These are phyloP conservation scores for Colletotrichum scovillei DNA, from an alignment of 2,329 filamentous ascomycete species.

Conservation along the genomic window DNA sequence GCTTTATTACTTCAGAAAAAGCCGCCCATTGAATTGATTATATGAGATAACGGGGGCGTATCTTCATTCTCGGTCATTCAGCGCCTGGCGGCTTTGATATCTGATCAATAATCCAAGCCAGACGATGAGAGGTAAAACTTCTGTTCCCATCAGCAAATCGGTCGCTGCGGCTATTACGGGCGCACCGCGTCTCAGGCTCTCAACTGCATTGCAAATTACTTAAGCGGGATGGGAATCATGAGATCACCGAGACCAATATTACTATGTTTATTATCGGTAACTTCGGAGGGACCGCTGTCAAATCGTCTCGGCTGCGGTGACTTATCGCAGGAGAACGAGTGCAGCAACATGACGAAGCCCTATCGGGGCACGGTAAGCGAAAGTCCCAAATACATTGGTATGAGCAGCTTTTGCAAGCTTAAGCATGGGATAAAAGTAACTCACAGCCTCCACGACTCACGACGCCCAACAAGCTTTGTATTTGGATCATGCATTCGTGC, in stretches of 20 bases:
- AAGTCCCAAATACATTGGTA: neutral
- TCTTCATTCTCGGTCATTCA: no score
- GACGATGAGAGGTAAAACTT: neutral
- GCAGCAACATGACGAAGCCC: neutral
- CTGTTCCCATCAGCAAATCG: neutral
- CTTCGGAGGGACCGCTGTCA: neutral
- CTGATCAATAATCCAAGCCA: neutral
- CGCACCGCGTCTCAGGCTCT: neutral
- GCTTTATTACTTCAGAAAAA: neutral
- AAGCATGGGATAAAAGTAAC: neutral
- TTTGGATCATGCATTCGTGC: neutral
- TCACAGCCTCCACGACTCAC: neutral
- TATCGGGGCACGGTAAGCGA: neutral
- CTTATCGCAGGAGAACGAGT: neutral
- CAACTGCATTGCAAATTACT: neutral
- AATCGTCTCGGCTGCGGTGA: neutral
- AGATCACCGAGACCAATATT: neutral
- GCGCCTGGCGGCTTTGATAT: no score
- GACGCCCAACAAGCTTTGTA: neutral
- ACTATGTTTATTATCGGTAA: neutral
- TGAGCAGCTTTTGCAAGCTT: neutral
- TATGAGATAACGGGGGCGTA: no score
- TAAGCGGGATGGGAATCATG: neutral
- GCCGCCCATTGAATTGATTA: neutral
- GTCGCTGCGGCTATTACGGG: neutral